Evolutionary conservation across 345 rosid genomes (phyloP), one percentile per base, ranked within the genome.

Genomic region (Corchorus olitorius): DNA sequence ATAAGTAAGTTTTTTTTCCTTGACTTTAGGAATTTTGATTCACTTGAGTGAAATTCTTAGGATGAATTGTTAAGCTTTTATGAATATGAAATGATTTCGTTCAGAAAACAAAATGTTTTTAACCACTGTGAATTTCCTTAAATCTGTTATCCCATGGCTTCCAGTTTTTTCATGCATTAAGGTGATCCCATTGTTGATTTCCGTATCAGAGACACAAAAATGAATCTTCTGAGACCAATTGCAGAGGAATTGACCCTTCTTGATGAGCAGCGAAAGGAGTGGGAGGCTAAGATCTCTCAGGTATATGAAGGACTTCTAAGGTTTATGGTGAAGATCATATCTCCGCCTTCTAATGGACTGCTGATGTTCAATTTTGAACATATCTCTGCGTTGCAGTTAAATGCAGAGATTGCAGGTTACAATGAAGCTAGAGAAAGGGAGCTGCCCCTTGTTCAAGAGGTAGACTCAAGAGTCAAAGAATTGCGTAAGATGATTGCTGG

Each of bases 391-490:
- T 9, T 84, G 80, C 81, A 96, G 97, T 74, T 92, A 86, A 88
- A 91, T 82, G 94, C 84, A 74, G 97, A 91, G 85, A 84, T 93
- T 72, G 89, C 81, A 14, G 88, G 86, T 20, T 85, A 82, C 76
- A 87, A 87, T 82, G 95, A 83, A 72, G 90, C 91, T 16, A 86
- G 87, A 76, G 92, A 90, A 74, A 87, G 65, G 71, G 98, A 96
- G 65, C 71, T 84, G 58, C 98, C 98, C 4, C 79, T 87, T 81
- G 91, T 90, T 72, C 93, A 90, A 79, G 93, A 92, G 84, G 58
- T 88, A 14, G 92, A 91, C 65, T 75, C 83, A 4, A 82, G 78
- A 75, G 89, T 94, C 65, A 87, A 90, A 79, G 93, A 92, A 65
- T 82, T 96, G 70, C 88, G 72, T 17, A 89, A 89, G 81, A 87